Conservation (phyloP, 306 rosid genomes). For the Urtica urens region DNA sequence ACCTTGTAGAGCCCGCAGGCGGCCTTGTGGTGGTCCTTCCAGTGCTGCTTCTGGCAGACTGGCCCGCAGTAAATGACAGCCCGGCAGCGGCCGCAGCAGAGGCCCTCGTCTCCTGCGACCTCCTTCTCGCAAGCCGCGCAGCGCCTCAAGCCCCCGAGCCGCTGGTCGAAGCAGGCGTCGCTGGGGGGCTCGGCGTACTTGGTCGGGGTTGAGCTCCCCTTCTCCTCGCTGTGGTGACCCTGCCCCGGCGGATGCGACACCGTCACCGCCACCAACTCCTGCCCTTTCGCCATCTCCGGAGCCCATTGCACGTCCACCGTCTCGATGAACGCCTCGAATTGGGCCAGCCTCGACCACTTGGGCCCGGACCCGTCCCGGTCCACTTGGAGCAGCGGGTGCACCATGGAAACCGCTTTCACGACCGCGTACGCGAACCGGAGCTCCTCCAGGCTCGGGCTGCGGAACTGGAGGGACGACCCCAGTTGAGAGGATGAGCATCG, state of each 20-base stretch:
- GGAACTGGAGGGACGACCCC: slow-evolving; percentile 39
- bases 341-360: slow-evolving; percentile 32
- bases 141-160: slow-evolving; percentile 20
- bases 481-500: slow-evolving; percentile 33
- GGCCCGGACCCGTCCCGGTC: slow-evolving; percentile 49
- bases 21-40: slow-evolving; percentile 39
- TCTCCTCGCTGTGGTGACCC: slow-evolving; percentile 34
- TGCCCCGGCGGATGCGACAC: slow-evolving; percentile 40
- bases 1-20: slow-evolving; percentile 44
- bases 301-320: slow-evolving; percentile 66
- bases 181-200: slow-evolving; percentile 24
- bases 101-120: slow-evolving; percentile 21
- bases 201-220: slow-evolving; percentile 32
- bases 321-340: slow-evolving; percentile 50
- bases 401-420: slow-evolving; percentile 46
- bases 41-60: slow-evolving; percentile 52
- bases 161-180: slow-evolving; percentile 23
- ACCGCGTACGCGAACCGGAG: slow-evolving; percentile 53
- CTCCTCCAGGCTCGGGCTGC: slow-evolving; percentile 47
- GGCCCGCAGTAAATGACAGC: slow-evolving; percentile 45
- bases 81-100: slow-evolving; percentile 33
- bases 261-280: slow-evolving; percentile 37
- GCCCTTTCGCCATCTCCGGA: slow-evolving; percentile 27
- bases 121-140: slow-evolving; percentile 32
- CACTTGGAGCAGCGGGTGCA: slow-evolving; percentile 47